phyloP scores from a whole-genome alignment of 768 basidiomycete genomes.

The Rhodosporidiobolus sp. region DNA sequence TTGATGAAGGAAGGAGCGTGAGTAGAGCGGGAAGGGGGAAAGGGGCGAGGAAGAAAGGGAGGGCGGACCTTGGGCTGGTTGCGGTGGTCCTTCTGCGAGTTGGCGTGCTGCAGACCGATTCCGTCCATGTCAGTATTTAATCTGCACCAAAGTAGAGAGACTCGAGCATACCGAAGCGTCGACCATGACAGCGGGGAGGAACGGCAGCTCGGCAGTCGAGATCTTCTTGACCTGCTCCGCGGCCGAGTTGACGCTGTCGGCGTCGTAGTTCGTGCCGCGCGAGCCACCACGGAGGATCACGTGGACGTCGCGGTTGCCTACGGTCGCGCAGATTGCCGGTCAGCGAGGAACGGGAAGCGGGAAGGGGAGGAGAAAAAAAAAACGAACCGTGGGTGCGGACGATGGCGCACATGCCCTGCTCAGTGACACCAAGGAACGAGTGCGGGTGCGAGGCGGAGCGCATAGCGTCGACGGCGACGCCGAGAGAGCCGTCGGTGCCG shows the following conservation, averaged over 20 bases:
- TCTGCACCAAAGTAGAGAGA: no score
- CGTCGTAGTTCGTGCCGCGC: slow-evolving; percentile 81
- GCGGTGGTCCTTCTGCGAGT: slow-evolving; percentile 89
- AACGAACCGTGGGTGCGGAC: slow-evolving; percentile 52
- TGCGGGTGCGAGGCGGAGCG: slow-evolving; percentile 84
- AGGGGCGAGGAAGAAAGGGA: slow-evolving; percentile 9
- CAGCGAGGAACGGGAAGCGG: not conserved
- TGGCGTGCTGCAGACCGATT: slow-evolving; percentile 61
- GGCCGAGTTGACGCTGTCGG: slow-evolving; percentile 67
- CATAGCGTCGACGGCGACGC: slow-evolving; percentile 96
- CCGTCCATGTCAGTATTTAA: slow-evolving; percentile 39
- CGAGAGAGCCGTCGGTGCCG: slow-evolving; percentile 85
- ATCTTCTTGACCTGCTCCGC: slow-evolving; percentile 61
- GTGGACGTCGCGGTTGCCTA: slow-evolving; percentile 79
- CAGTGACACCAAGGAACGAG: slow-evolving; percentile 78
- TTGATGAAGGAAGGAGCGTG: not conserved
- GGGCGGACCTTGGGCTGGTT: slow-evolving; percentile 68
- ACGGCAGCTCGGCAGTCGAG: slow-evolving; percentile 51
- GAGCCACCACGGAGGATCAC: slow-evolving; percentile 93
- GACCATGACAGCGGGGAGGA: slow-evolving; percentile 73
- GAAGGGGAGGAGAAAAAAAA: not conserved
- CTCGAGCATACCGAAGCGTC: slow-evolving; percentile 61
- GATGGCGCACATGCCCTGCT: slow-evolving; percentile 74
- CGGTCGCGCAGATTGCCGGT: slow-evolving; percentile 57
- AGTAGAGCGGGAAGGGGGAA: not conserved